Evolutionary conservation across 2,329 filamentous ascomycete genomes (phyloP).

Genomic region (Fusarium musae): DNA sequence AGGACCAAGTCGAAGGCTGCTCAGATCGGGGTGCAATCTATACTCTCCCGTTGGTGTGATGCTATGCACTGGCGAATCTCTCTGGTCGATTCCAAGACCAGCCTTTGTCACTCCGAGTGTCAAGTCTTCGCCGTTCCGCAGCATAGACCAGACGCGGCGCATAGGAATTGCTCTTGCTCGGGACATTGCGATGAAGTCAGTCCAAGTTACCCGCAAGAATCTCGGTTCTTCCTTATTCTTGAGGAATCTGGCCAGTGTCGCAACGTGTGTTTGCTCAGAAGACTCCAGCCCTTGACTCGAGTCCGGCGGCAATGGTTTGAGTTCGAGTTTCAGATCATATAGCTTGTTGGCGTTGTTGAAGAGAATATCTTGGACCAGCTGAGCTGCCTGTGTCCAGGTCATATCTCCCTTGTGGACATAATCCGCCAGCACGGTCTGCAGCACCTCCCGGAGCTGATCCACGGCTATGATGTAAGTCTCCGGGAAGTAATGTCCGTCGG

Average conservation of each 20-base stretch:
- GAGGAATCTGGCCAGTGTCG: slow-evolving; percentile 52
- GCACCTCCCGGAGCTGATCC: slow-evolving; percentile 75
- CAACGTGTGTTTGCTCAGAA: slow-evolving; percentile 11
- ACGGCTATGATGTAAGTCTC: slow-evolving; percentile 82
- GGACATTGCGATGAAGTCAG: slow-evolving; percentile 78
- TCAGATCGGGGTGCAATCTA: slow-evolving; percentile 72
- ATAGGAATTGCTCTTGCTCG: slow-evolving; percentile 76
- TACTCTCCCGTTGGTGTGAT: slow-evolving; percentile 72
- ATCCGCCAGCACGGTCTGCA: slow-evolving; percentile 74
- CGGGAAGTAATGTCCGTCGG: slow-evolving; percentile 81
- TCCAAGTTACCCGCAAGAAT: slow-evolving; percentile 80
- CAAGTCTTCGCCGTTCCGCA: slow-evolving; percentile 57
- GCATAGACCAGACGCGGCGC: slow-evolving; percentile 60
- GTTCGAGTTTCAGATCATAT: slow-evolving; percentile 69
- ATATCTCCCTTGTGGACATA: slow-evolving; percentile 74
- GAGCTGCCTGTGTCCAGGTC: slow-evolving; percentile 68
- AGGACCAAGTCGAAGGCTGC: slow-evolving; percentile 68
- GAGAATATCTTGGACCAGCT: slow-evolving; percentile 73
- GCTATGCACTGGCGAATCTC: slow-evolving; percentile 67
- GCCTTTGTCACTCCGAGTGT: slow-evolving; percentile 72
- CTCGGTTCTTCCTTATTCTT: slow-evolving; percentile 62
- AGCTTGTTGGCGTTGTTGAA: slow-evolving; percentile 83
- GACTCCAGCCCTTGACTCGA: neutral
- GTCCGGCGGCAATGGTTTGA: slow-evolving; percentile 45
- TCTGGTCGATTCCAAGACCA: slow-evolving; percentile 73